These are phyloP conservation scores for Leccinum subgranulosum DNA, from an alignment of 768 basidiomycete species.

Conservation along the genomic window DNA sequence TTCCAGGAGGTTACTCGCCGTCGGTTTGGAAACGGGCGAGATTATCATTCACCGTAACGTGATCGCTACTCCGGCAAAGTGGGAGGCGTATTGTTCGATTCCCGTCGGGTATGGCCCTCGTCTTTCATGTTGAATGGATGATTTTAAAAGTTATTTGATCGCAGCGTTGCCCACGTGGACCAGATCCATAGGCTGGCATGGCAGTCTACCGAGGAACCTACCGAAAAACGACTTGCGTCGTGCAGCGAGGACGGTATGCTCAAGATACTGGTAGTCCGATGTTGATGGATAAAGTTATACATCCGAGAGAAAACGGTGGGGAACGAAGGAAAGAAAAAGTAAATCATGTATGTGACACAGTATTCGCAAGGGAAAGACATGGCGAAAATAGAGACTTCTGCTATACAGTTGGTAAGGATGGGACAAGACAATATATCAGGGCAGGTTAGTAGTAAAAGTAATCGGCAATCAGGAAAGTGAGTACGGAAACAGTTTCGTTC, in stretches of 20 bases:
- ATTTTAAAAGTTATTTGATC: background rate
- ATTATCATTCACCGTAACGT: conserved; percentile 59
- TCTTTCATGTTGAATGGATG: background rate
- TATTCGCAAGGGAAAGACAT: conserved; percentile 20
- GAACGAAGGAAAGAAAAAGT: conserved; percentile 6
- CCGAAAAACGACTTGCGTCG: conserved; percentile 63
- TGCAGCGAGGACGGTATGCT: conserved; percentile 93
- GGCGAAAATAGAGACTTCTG: conserved; percentile 31
- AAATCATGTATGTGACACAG: conserved; percentile 23
- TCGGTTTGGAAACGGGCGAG: conserved; percentile 83
- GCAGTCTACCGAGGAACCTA: conserved; percentile 45
- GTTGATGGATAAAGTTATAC: conserved; percentile 44
- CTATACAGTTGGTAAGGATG: conserved; percentile 65
- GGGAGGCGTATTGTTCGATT: conserved; percentile 47
- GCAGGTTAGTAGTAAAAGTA: conserved; percentile 36
- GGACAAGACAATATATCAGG: conserved; percentile 30
- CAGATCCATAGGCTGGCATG: conserved; percentile 83
- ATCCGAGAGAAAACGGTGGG: conserved; percentile 17
- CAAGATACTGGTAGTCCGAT: conserved; percentile 67
- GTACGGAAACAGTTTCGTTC: conserved; percentile 65
- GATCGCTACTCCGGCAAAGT: conserved; percentile 33
- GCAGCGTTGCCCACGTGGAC: conserved; percentile 69
- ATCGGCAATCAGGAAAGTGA: conserved; percentile 22
- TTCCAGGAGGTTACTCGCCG: conserved; percentile 57
- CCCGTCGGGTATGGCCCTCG: conserved; percentile 45